Percentiles rank a stretch among this genome's conserved stretches.
phyloP scores from a whole-genome alignment of 441 rosid genomes.

The Croton setiger region DNA sequence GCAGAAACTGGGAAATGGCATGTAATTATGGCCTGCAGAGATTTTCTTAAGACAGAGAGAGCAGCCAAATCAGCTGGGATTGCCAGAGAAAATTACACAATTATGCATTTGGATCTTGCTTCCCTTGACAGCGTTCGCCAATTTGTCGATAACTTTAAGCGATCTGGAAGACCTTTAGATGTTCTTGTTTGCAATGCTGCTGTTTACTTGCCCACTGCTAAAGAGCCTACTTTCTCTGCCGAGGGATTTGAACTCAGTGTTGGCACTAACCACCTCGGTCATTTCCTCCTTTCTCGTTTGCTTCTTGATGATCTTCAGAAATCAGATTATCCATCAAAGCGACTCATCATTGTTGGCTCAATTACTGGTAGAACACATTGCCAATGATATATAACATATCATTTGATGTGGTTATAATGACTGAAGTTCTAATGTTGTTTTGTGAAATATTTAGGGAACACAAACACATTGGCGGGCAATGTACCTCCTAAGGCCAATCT shows the following conservation, averaged over 20 bases:
- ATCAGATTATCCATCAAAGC: slow-evolving; percentile 59
- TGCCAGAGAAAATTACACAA: slow-evolving; percentile 47
- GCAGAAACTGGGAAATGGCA: slow-evolving; percentile 98
- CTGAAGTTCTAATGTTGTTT: slow-evolving; percentile 14
- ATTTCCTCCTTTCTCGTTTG: slow-evolving; percentile 55
- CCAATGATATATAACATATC: background rate
- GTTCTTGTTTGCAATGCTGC: slow-evolving; percentile 69
- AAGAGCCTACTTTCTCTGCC: slow-evolving; percentile 55
- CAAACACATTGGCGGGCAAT: slow-evolving; percentile 64
- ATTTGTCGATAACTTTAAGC: slow-evolving; percentile 46
- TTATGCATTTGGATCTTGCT: slow-evolving; percentile 63
- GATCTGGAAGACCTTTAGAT: slow-evolving; percentile 48
- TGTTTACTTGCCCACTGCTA: slow-evolving; percentile 59
- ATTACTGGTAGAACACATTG: slow-evolving; percentile 43
- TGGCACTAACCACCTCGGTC: slow-evolving; percentile 69
- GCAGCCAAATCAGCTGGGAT: slow-evolving; percentile 65
- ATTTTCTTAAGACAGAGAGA: slow-evolving; percentile 64
- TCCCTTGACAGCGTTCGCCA: slow-evolving; percentile 64
- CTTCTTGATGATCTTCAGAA: slow-evolving; percentile 52
- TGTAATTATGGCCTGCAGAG: slow-evolving; percentile 94
- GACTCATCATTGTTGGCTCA: slow-evolving; percentile 65
- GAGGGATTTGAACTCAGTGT: slow-evolving; percentile 71
- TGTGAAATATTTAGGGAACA: slow-evolving; percentile 37
- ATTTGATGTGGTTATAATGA: too few species aligned
- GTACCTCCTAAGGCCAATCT: slow-evolving; percentile 65